These are phyloP conservation scores for Alnus rubra DNA, from an alignment of 306 rosid genomes.

Conservation along the genomic window DNA sequence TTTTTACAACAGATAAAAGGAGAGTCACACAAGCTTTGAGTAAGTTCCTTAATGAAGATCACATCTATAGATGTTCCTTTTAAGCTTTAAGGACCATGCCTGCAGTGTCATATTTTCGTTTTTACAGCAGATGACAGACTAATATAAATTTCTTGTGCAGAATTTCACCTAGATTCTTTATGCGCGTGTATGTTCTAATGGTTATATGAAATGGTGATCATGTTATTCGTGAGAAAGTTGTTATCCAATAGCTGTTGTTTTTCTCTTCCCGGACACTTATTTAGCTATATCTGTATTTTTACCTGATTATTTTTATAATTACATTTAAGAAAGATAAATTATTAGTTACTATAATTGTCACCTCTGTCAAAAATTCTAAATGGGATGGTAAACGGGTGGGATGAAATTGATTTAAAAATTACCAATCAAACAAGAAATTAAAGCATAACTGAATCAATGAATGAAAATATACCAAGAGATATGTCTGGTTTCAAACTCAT, in stretches of 20 bases:
- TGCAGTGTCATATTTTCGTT: not conserved
- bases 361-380: not conserved
- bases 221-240: too few species aligned
- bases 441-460: not conserved
- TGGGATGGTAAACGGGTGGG: not conserved
- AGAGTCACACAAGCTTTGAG: constrained; percentile 82
- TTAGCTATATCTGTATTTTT: too few species aligned
- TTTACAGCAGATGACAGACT: not conserved
- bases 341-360: too few species aligned
- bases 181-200: not conserved
- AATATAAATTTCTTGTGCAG: not conserved
- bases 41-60: constrained; percentile 49
- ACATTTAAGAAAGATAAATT: too few species aligned
- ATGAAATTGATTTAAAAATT: not conserved
- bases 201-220: too few species aligned
- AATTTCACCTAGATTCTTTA: not conserved
- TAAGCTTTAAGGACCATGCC: constrained; percentile 9
- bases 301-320: too few species aligned
- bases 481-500: not conserved
- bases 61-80: not conserved
- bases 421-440: not conserved
- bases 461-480: not conserved
- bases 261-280: too few species aligned
- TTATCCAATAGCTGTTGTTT: too few species aligned
- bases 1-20: constrained; percentile 58